These are phyloP conservation scores for Neurospora sp. DNA, from an alignment of 495 filamentous ascomycete genomes.

Conservation along the genomic window DNA sequence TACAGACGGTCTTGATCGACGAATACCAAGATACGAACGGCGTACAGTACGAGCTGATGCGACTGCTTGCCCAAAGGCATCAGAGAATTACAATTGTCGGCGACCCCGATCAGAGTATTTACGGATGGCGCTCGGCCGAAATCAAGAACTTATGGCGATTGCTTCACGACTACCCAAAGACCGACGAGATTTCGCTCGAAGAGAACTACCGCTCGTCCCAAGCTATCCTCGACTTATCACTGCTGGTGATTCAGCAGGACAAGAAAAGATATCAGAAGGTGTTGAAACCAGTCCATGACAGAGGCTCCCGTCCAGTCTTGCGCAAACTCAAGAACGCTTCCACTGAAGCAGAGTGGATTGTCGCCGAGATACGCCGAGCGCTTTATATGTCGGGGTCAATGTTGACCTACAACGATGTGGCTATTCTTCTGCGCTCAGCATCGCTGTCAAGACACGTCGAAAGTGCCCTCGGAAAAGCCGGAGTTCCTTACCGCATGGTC, in stretches of 20 bases:
- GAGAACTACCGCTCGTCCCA: slow-evolving; percentile 93
- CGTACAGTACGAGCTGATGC: slow-evolving; percentile 93
- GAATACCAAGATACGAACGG: slow-evolving; percentile 98
- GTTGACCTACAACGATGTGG: slow-evolving; percentile 67
- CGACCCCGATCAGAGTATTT: slow-evolving; percentile 97
- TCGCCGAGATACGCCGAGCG: slow-evolving; percentile 69
- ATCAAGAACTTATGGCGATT: slow-evolving; percentile 80
- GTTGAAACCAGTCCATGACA: slow-evolving; percentile 69
- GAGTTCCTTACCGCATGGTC: slow-evolving; percentile 90
- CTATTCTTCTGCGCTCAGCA: slow-evolving; percentile 78
- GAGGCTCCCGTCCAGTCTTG: slow-evolving; percentile 75
- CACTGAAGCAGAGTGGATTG: slow-evolving; percentile 80
- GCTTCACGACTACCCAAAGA: slow-evolving; percentile 64
- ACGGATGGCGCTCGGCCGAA: slow-evolving; percentile 95
- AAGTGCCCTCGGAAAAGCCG: slow-evolving; percentile 69
- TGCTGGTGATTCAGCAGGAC: slow-evolving; percentile 91
- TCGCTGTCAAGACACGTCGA: slow-evolving; percentile 79
- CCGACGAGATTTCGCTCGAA: slow-evolving; percentile 75
- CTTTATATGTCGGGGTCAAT: slow-evolving; percentile 61
- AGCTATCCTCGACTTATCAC: slow-evolving; percentile 72
- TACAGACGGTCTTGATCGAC: slow-evolving; percentile 89
- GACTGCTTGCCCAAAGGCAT: slow-evolving; percentile 62
- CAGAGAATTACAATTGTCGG: slow-evolving; percentile 86
- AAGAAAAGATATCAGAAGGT: slow-evolving; percentile 64
- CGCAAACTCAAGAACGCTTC: slow-evolving; percentile 63